Evolutionary conservation across 2,329 filamentous ascomycete genomes (phyloP).

Genomic region (Diaporthe destruens): DNA sequence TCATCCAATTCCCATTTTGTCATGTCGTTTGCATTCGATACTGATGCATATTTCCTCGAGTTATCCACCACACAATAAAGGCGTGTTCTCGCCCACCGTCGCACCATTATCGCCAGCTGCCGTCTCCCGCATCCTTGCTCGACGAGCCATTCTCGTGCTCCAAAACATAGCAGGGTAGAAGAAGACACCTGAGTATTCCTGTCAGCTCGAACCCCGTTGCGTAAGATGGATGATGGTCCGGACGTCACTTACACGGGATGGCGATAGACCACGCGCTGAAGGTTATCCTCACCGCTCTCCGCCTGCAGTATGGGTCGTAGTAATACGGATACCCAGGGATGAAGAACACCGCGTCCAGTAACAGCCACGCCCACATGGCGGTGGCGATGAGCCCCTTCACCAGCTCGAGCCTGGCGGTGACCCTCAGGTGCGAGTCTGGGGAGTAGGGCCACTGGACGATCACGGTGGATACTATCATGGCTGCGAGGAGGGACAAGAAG

Average conservation of each 20-base stretch:
- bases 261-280: neutral
- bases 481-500: neutral
- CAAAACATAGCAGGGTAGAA: slow-evolving; percentile 11
- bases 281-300: neutral
- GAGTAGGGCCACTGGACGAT: neutral
- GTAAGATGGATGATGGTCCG: neutral
- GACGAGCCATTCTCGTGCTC: neutral
- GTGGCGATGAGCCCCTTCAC: slow-evolving; percentile 2
- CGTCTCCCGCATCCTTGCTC: neutral
- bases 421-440: neutral
- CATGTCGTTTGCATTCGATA: too few species aligned
- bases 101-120: neutral
- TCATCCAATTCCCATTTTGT: too few species aligned
- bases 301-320: neutral
- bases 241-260: neutral
- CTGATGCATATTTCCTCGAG: too few species aligned
- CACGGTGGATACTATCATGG: neutral
- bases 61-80: neutral
- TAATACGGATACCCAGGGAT: neutral
- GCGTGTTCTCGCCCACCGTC: neutral
- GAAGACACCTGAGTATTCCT: neutral
- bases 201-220: neutral
- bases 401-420: neutral
- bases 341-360: neutral
- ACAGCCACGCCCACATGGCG: neutral